Evolutionary conservation across 2,329 filamentous ascomycete species (phyloP).

Genomic region (Trichoderma sp.): DNA sequence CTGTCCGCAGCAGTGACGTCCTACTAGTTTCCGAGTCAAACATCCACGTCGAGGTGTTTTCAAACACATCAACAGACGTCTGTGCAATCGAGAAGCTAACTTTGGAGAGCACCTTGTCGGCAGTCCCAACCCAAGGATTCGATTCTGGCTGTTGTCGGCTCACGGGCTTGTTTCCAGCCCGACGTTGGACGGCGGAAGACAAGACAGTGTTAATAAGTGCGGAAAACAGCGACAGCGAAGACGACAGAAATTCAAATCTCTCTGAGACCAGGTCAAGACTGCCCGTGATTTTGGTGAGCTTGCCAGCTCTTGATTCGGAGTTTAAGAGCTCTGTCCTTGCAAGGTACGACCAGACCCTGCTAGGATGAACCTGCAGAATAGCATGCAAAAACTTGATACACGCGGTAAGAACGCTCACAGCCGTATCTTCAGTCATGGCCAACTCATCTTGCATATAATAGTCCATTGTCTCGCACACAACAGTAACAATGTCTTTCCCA

Average conservation of each 20-base stretch:
- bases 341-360: conserved; percentile 86
- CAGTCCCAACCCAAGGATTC: conserved; percentile 66
- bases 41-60: conserved; percentile 82
- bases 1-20: conserved; percentile 62
- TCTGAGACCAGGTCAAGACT: conserved; percentile 74
- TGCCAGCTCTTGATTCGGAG: conserved; percentile 70
- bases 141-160: conserved; percentile 45
- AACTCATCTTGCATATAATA: conserved; percentile 58
- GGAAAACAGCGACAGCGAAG: conserved; percentile 70
- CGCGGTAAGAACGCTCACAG: conserved; percentile 63
- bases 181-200: conserved; percentile 64
- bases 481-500: conserved; percentile 71
- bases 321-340: conserved; percentile 77
- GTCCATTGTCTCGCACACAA: conserved; percentile 85
- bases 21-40: conserved; percentile 68
- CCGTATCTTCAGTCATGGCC: conserved; percentile 56
- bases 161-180: conserved; percentile 50
- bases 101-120: conserved; percentile 71
- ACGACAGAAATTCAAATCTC: conserved; percentile 72
- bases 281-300: conserved; percentile 75
- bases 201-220: conserved; percentile 73
- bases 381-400: conserved; percentile 79
- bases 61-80: conserved; percentile 76
- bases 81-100: conserved; percentile 71
- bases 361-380: conserved; percentile 70